phyloP scores from a whole-genome alignment of 805 yeast genomes.

The Naumovozyma baii region DNA sequence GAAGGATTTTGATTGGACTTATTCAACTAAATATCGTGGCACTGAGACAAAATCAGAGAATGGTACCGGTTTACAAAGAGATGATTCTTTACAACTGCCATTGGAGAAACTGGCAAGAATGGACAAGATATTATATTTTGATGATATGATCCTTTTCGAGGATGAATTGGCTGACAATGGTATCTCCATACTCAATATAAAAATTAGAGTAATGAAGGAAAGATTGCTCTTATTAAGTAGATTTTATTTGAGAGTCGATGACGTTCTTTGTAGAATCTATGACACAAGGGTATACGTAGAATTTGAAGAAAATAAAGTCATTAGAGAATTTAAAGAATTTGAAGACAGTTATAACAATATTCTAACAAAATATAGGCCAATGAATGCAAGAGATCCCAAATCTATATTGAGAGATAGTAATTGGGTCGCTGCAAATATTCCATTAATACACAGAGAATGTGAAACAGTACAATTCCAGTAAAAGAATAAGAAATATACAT shows the following conservation, averaged over 20 bases:
- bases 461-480: constrained; percentile 23
- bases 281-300: constrained; percentile 84
- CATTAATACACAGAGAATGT: constrained; percentile 33
- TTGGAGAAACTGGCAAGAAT: constrained; percentile 55
- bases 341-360: constrained; percentile 46
- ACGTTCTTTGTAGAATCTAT: constrained; percentile 71
- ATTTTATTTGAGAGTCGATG: constrained; percentile 80
- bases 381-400: constrained; percentile 57
- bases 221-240: constrained; percentile 66
- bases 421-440: constrained; percentile 68
- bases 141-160: constrained; percentile 80
- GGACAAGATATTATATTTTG: constrained; percentile 83
- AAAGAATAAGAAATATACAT: background rate
- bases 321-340: constrained; percentile 70
- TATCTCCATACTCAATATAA: constrained; percentile 62
- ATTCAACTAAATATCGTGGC: constrained; percentile 72
- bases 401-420: constrained; percentile 67
- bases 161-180: constrained; percentile 98
- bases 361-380: constrained; percentile 32
- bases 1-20: constrained; percentile 94
- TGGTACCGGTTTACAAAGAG: constrained; percentile 14
- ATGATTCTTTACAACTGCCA: constrained; percentile 45
- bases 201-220: constrained; percentile 81
- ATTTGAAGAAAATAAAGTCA: constrained; percentile 40
- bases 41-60: constrained; percentile 24